Percentiles rank a stretch among this genome's conserved stretches.
These are phyloP conservation scores for Cicer bijugum DNA, from an alignment of 306 rosid genomes.

Conservation along the genomic window DNA sequence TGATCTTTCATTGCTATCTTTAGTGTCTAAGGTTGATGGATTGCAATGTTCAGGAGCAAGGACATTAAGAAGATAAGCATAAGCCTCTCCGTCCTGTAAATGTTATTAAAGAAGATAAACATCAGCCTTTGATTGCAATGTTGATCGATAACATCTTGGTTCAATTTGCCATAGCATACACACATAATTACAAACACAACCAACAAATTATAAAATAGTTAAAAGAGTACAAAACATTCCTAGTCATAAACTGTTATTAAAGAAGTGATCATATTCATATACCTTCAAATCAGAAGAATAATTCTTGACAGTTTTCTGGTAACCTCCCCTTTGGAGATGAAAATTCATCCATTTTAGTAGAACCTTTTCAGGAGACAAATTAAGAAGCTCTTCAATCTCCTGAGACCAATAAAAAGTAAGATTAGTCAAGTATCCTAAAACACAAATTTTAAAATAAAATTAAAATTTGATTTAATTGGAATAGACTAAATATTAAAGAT, in stretches of 20 bases:
- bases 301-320: slow-evolving; percentile 72
- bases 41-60: slow-evolving; percentile 90
- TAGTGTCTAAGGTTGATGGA: slow-evolving; percentile 77
- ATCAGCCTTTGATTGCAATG: no score
- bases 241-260: slow-evolving; percentile 1
- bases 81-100: slow-evolving; percentile 89
- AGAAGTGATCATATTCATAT: slow-evolving; percentile 49
- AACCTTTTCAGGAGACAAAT: slow-evolving; percentile 89
- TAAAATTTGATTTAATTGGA: slow-evolving; percentile 20
- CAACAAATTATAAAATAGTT: slow-evolving; percentile 3
- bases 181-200: neutral
- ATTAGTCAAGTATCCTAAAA: slow-evolving; percentile 32
- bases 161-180: slow-evolving; percentile 7
- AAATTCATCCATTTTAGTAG: slow-evolving; percentile 95
- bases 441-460: slow-evolving; percentile 20
- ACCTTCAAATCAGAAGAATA: slow-evolving; percentile 95
- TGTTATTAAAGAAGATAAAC: no score
- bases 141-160: slow-evolving; percentile 30
- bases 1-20: slow-evolving; percentile 73
- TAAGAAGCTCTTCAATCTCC: slow-evolving; percentile 97
- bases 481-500: slow-evolving; percentile 1
- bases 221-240: neutral
- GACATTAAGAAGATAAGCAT: slow-evolving; percentile 92
- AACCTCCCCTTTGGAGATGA: slow-evolving; percentile 91
- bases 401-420: slow-evolving; percentile 45